These are phyloP conservation scores for Naganishia friedmannii DNA, from an alignment of 768 basidiomycete genomes.

Conservation along the genomic window DNA sequence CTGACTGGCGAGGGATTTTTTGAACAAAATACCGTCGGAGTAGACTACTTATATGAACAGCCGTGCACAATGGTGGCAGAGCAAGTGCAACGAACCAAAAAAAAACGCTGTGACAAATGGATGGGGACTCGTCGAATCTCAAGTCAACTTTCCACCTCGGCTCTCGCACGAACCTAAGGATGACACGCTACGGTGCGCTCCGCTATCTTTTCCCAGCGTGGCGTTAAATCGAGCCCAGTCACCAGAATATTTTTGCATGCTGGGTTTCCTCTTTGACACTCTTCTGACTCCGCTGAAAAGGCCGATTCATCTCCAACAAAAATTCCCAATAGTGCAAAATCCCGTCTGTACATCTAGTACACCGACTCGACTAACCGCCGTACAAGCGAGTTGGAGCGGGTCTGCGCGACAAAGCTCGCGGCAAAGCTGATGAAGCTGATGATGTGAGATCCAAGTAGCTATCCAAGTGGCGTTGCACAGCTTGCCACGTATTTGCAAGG, in stretches of 20 bases:
- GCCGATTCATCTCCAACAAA: background rate
- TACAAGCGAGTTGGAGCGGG: background rate
- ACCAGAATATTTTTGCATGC: conserved; percentile 8
- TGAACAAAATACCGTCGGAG: background rate
- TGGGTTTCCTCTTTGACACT: no score
- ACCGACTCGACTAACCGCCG: background rate
- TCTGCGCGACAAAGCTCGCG: background rate
- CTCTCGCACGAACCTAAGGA: background rate
- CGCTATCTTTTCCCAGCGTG: conserved; percentile 4
- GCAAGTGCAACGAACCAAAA: background rate
- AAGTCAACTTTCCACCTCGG: background rate
- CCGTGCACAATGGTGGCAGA: background rate
- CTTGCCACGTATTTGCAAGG: background rate
- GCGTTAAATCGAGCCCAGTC: conserved; percentile 19
- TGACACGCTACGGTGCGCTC: conserved; percentile 17
- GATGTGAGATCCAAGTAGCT: no score
- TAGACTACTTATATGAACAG: background rate
- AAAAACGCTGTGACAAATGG: conserved; percentile 13
- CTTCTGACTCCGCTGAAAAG: background rate
- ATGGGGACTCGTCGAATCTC: conserved; percentile 13
- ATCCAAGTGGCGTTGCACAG: background rate
- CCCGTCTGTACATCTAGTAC: background rate
- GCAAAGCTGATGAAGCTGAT: no score
- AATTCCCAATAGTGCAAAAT: background rate
- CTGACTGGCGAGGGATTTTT: no score